These are phyloP conservation scores for Xylariaceae sp. DNA, from an alignment of 2,329 filamentous ascomycete genomes.

Conservation along the genomic window DNA sequence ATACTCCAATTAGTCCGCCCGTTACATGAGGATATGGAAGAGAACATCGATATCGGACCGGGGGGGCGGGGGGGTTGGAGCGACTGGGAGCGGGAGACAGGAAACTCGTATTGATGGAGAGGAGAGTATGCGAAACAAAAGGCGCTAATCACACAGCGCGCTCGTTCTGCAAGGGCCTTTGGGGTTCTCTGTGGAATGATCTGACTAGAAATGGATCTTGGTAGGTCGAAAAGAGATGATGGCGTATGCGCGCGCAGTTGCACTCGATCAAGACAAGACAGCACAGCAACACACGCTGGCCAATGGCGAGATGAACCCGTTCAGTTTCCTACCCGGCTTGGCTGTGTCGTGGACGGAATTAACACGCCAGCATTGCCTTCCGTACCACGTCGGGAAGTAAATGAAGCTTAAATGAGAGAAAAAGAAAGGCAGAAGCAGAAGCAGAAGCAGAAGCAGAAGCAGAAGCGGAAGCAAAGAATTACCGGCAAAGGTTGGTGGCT, in stretches of 20 bases:
- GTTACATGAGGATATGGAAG: neutral
- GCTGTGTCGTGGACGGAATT: constrained; percentile 7
- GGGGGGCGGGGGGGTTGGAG: neutral
- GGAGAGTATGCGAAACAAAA: constrained; percentile 8
- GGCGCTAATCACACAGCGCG: constrained; percentile 1
- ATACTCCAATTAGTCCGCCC: constrained; percentile 8
- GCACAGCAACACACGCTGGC: constrained; percentile 5
- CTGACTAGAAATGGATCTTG: neutral
- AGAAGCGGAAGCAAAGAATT: neutral
- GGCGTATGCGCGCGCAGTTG: constrained; percentile 7
- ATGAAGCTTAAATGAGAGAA: constrained; percentile 12
- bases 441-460: neutral
- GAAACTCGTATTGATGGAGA: constrained; percentile 4
- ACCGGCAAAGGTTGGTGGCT: neutral
- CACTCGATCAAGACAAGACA: constrained; percentile 3
- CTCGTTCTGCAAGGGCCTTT: constrained; percentile 15
- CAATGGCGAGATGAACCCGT: constrained; percentile 5
- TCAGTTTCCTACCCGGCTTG: constrained; percentile 6
- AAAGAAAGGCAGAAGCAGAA: neutral
- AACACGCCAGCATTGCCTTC: constrained; percentile 10
- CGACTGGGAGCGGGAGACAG: neutral
- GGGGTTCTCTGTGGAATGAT: constrained; percentile 5
- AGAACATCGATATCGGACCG: neutral
- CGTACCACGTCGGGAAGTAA: constrained; percentile 19
- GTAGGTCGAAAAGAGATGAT: constrained; percentile 6